Evolutionary conservation across 129 eudicot species (phyloP).

Genomic region (Glebionis coronaria): DNA sequence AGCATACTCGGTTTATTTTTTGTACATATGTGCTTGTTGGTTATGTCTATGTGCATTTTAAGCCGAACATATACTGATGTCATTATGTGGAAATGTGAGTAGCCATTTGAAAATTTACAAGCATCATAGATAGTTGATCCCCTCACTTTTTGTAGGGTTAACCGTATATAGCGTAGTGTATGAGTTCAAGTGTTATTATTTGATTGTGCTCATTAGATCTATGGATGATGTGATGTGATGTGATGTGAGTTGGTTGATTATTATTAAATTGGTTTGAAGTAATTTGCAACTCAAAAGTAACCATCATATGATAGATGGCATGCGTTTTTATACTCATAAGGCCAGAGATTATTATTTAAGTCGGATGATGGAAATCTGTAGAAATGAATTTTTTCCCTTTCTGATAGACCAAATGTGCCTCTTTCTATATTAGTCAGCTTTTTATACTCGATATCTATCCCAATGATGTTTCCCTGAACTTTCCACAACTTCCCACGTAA

Average conservation of each 20-base stretch:
- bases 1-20: background rate
- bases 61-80: background rate
- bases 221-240: background rate
- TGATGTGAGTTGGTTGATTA: background rate
- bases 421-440: background rate
- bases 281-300: conserved; percentile 4
- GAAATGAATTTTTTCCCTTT: background rate
- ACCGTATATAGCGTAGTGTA: background rate
- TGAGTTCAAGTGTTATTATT: background rate
- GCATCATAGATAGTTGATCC: background rate
- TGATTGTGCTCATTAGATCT: background rate
- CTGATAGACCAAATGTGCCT: background rate
- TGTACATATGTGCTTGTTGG: too few species aligned
- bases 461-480: background rate
- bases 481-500: background rate
- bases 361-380: background rate
- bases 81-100: background rate
- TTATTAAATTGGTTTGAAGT: background rate
- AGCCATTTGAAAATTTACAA: conserved; percentile 11
- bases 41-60: too few species aligned
- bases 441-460: background rate
- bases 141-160: background rate
- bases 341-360: background rate
- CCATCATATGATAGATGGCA: background rate
- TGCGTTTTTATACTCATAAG: too few species aligned